Evolutionary conservation across 805 yeast genomes (phyloP).

Genomic region (Ogataea populi-albae): DNA sequence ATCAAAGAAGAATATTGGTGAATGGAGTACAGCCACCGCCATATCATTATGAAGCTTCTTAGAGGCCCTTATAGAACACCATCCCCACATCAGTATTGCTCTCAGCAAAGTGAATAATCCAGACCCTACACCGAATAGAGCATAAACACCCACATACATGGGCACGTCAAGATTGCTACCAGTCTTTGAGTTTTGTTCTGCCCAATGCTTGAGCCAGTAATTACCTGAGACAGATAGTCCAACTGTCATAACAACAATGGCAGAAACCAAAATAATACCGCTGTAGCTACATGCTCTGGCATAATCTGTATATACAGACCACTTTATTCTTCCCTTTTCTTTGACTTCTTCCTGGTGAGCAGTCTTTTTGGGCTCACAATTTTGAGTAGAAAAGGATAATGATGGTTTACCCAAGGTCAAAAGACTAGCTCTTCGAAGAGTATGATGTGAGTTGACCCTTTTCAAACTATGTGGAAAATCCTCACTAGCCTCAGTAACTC

Average conservation of each 20-base stretch:
- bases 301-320: conserved; percentile 51
- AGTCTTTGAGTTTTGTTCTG: conserved; percentile 47
- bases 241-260: conserved; percentile 32
- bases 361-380: conserved; percentile 32
- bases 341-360: conserved; percentile 50
- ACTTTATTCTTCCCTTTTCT: conserved; percentile 59
- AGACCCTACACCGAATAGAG: conserved; percentile 51
- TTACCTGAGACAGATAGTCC: conserved; percentile 41
- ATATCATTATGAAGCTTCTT: conserved; percentile 52
- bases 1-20: conserved; percentile 69
- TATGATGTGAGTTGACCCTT: conserved; percentile 19
- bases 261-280: conserved; percentile 43
- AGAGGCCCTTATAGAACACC: conserved; percentile 57
- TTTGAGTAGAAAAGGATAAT: conserved; percentile 13
- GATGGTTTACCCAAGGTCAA: conserved; percentile 53
- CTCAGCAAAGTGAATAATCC: conserved; percentile 46
- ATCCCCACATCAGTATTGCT: conserved; percentile 44
- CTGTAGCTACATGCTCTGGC: conserved; percentile 55
- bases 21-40: conserved; percentile 50
- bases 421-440: conserved; percentile 58
- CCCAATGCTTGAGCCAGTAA: conserved; percentile 70
- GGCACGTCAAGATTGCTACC: conserved; percentile 43
- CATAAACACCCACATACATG: conserved; percentile 52
- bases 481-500: conserved; percentile 2
- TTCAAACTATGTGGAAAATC: conserved; percentile 8